Base-by-base conservation (phyloP, 1,284 basidiomycete genomes). In the Athelia psychrophila region DNA sequence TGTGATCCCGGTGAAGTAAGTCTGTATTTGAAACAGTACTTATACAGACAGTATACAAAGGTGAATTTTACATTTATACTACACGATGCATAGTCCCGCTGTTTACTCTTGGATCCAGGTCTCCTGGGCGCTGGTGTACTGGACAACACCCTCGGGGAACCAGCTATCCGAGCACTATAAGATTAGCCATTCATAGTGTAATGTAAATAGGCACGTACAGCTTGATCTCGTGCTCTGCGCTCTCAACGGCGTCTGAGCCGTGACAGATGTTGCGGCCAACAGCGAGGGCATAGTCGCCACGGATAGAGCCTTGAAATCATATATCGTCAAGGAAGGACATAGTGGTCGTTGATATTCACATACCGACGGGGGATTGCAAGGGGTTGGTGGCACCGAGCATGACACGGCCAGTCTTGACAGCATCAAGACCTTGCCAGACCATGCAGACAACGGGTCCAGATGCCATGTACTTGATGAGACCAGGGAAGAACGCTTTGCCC, bases 341-440 rank as follows among this genome's bases (percentile, higher is more conserved):
- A 30, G 13, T 30, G 6, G 27, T 6, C 27, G 27, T 5, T 13
- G 27, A 30, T 56, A 68, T 70, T 52, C 62, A 66, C 67, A 57
- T 58, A 88, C 94, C 94, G 60, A 93, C 84, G 58, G 84, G 78
- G 58, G 95, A 98, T 49, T 81, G 83, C 57, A 98, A 85, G 55
- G 96, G 97, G 87, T 99, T 98, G 69, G 97, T 98, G 47, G 94
- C 88, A 69, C 96, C 95, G 64, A 99, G 91, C 86, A 98, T 94
- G 70, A 73, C 81, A 75, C 95, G 93, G 63, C 95, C 95, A 57
- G 91, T 94, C 83, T 96, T 96, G 79, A 97, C 94, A 61, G 93
- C 93, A 69, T 97, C 93, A 65, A 95, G 87, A 63, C 96, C 96
- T 77, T 98, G 83, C 84, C 94, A 98, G 65, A 96, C 96, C 86